Evolutionary conservation across 192 early-diverging fungal species (phyloP).

Genomic region (Paraglomus occultum): DNA sequence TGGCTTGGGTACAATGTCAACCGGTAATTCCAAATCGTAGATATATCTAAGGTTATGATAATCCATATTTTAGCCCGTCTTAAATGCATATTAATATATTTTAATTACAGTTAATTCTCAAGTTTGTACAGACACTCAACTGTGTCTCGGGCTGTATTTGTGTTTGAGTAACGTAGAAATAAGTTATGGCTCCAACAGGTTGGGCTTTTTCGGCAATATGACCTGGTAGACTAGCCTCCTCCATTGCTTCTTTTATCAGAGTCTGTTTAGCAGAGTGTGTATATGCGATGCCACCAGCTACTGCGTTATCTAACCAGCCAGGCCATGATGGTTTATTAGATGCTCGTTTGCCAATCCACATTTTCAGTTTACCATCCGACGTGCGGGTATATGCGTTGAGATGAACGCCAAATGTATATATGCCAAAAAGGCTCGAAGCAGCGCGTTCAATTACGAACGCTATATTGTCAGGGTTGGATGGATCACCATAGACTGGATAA

Average conservation of each 20-base stretch:
- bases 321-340: conserved; percentile 85
- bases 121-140: conserved; percentile 34
- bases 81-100: not conserved
- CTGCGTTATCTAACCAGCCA: conserved; percentile 73
- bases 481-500: conserved; percentile 71
- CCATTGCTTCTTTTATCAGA: conserved; percentile 83
- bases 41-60: conserved; percentile 51
- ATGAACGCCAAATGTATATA: conserved; percentile 87
- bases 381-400: conserved; percentile 73
- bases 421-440: conserved; percentile 74
- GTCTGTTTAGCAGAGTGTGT: conserved; percentile 57
- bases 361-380: conserved; percentile 46
- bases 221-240: conserved; percentile 77
- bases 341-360: conserved; percentile 89
- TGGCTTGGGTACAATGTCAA: conserved; percentile 59
- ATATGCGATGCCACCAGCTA: conserved; percentile 77
- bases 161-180: conserved; percentile 55
- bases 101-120: not conserved
- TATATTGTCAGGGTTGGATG: conserved; percentile 31
- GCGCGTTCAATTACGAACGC: conserved; percentile 78
- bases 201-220: conserved; percentile 52
- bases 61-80: not conserved
- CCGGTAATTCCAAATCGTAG: conserved; percentile 79
- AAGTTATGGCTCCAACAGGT: conserved; percentile 65
- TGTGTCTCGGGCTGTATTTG: conserved; percentile 84